Percentiles rank a stretch among this genome's conserved stretches.
Evolutionary conservation across 176 grass and related monocot species (phyloP).

Genomic region (Rhynchospora pubera): DNA sequence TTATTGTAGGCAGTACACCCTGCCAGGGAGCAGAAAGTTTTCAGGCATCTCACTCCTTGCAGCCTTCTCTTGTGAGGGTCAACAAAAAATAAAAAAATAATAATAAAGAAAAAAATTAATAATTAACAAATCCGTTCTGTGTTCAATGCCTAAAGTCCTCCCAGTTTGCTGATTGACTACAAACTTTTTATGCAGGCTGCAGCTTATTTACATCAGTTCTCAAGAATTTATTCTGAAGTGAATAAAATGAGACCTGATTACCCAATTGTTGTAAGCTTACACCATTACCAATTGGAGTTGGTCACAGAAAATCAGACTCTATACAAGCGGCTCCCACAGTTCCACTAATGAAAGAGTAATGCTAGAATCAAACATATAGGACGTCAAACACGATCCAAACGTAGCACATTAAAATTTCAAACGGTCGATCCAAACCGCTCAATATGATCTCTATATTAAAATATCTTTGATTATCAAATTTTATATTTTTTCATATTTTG

Average conservation of each 20-base stretch:
- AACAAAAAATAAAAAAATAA: neutral
- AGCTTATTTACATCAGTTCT: neutral
- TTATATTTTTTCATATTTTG: too few relatives aligned
- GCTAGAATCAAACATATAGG: too few relatives aligned
- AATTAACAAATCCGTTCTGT: neutral
- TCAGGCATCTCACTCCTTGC: neutral
- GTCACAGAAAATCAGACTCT: neutral
- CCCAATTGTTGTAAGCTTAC: neutral
- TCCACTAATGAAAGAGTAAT: neutral
- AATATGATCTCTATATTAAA: too few relatives aligned
- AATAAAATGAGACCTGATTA: neutral
- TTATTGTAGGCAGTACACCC: constrained; percentile 14
- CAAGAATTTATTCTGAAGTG: neutral
- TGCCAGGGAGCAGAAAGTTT: constrained; percentile 19
- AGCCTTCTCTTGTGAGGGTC: neutral
- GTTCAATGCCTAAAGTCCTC: neutral
- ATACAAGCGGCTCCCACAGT: neutral
- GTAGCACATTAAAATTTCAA: too few relatives aligned
- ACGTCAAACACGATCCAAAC: too few relatives aligned
- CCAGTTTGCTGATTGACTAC: neutral
- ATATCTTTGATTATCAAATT: too few relatives aligned
- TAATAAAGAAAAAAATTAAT: neutral
- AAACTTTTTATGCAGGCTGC: neutral
- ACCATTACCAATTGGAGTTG: neutral
- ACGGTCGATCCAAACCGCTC: too few relatives aligned